phyloP scores from a whole-genome alignment of 2,329 filamentous ascomycete species.

The Penicillium sp. region DNA sequence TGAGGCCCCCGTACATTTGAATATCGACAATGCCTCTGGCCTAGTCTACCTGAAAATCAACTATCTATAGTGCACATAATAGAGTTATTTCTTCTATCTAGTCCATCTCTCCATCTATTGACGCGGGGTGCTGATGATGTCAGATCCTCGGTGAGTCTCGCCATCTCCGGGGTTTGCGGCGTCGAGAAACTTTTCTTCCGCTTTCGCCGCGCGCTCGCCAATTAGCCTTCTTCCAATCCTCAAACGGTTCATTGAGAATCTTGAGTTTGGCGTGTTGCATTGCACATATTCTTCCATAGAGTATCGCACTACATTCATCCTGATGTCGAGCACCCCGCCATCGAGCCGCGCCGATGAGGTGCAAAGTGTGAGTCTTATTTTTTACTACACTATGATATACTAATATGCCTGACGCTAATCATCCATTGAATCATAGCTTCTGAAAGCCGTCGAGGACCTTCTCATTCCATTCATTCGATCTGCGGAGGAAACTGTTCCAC shows the following conservation, averaged over 20 bases:
- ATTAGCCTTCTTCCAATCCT: background rate
- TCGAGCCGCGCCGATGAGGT: slow-evolving; percentile 41
- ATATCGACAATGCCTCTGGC: background rate
- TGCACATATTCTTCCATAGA: background rate
- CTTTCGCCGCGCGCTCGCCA: background rate
- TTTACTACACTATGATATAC: background rate
- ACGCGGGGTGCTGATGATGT: background rate
- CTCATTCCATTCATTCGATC: slow-evolving; percentile 46
- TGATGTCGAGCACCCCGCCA: slow-evolving; percentile 24
- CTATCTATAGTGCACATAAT: background rate
- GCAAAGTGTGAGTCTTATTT: slow-evolving; percentile 36
- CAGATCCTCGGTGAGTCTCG: slow-evolving; percentile 15
- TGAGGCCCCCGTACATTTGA: background rate
- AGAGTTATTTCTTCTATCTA: no score
- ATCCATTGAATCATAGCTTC: slow-evolving; percentile 25
- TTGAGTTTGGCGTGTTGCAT: background rate
- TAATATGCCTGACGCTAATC: background rate
- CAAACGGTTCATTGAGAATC: background rate
- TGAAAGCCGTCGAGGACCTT: slow-evolving; percentile 42
- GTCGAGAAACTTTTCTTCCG: slow-evolving; percentile 14
- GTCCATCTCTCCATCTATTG: background rate
- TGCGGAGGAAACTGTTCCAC: slow-evolving; percentile 34
- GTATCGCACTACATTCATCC: slow-evolving; percentile 2
- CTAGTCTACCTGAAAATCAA: background rate
- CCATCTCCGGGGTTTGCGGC: slow-evolving; percentile 20